Conservation (phyloP, 2,329 filamentous ascomycete species). For the Colletotrichum sp. region DNA sequence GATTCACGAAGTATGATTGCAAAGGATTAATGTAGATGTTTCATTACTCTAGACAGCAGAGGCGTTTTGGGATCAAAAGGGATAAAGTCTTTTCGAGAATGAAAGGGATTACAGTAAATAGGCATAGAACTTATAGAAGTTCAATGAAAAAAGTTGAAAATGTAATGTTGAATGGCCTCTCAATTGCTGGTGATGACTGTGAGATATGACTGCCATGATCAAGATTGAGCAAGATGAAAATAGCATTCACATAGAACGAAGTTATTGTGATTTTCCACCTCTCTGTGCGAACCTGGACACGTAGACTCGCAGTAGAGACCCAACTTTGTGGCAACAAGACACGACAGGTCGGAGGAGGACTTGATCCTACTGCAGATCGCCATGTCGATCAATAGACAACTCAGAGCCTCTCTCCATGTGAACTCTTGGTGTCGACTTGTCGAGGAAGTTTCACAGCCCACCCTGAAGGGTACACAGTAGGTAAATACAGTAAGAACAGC, state of each 20-base stretch:
- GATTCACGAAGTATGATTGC: background rate
- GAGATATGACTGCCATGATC: background rate
- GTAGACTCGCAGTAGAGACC: background rate
- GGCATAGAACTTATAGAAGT: background rate
- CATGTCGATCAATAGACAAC: background rate
- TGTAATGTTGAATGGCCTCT: background rate
- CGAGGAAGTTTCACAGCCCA: background rate
- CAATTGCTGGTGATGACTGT: background rate
- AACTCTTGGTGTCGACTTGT: background rate
- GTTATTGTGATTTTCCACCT: background rate
- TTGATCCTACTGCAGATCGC: background rate
- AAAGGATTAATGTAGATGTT: background rate
- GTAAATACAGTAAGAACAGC: background rate
- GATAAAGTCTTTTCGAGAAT: background rate
- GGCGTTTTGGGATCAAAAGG: slow-evolving; percentile 4
- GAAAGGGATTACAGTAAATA: background rate
- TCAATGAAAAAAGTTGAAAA: background rate
- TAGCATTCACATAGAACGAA: background rate
- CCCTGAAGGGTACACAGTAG: background rate
- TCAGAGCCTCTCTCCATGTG: background rate
- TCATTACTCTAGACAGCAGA: background rate
- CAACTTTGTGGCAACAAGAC: background rate
- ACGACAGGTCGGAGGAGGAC: background rate
- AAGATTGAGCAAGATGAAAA: background rate
- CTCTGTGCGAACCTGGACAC: background rate